Evolutionary conservation across 2,329 filamentous ascomycete genomes (phyloP).

Genomic region (Colletotrichum viniferum): DNA sequence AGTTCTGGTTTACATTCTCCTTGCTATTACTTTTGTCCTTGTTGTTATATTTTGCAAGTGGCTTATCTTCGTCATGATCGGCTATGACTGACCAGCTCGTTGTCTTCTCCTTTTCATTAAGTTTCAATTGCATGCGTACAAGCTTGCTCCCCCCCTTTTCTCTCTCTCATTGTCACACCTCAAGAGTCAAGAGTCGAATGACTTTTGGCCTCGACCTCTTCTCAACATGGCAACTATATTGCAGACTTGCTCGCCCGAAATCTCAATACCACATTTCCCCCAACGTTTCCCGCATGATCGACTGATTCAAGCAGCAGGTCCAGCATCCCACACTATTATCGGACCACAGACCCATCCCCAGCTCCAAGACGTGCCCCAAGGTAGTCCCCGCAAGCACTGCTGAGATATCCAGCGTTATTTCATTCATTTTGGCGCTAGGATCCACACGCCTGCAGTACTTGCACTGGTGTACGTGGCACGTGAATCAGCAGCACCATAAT

Average conservation of each 20-base stretch:
- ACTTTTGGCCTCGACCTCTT: accelerated
- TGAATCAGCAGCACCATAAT: not conserved
- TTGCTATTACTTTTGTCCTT: too few relatives aligned
- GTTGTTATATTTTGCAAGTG: too few relatives aligned
- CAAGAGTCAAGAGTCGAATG: too few relatives aligned
- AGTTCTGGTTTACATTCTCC: too few relatives aligned
- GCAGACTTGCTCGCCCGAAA: too few relatives aligned
- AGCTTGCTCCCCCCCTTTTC: accelerated
- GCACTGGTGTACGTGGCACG: accelerated
- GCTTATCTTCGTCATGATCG: too few relatives aligned
- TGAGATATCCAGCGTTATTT: accelerated
- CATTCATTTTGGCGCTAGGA: not conserved
- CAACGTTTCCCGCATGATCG: not conserved
- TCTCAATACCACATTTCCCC: too few relatives aligned
- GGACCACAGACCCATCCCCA: accelerated
- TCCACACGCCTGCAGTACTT: not conserved
- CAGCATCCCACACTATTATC: not conserved
- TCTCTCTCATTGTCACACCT: too few relatives aligned
- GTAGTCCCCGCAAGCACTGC: not conserved
- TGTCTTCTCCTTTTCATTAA: too few relatives aligned
- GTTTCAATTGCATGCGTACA: too few relatives aligned
- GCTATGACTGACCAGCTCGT: accelerated
- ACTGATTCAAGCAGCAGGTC: not conserved
- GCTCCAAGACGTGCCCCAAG: accelerated
- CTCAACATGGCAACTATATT: too few relatives aligned